Percentiles rank a stretch among this genome's conserved stretches.
These are phyloP conservation scores for Thelonectria olida DNA, from an alignment of 2,329 filamentous ascomycete species.

Conservation along the genomic window DNA sequence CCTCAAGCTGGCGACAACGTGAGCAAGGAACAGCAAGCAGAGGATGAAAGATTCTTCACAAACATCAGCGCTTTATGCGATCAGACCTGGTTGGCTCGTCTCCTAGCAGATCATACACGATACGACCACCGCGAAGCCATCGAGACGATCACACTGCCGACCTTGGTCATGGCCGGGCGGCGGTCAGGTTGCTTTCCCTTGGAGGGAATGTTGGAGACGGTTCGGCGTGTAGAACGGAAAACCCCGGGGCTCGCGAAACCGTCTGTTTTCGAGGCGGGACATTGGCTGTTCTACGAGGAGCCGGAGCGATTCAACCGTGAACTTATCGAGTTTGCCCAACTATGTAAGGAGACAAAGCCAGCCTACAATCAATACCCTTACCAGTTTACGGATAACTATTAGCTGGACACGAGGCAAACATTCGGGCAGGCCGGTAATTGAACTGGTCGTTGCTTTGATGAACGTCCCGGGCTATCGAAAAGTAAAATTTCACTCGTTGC, in stretches of 20 bases:
- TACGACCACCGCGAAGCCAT: slow-evolving; percentile 40
- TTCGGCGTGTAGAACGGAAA: slow-evolving; percentile 31
- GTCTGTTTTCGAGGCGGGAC: slow-evolving; percentile 37
- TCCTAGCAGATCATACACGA: slow-evolving; percentile 39
- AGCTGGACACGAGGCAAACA: neutral
- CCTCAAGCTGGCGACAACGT: slow-evolving; percentile 30
- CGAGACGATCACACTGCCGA: slow-evolving; percentile 36
- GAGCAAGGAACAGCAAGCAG: slow-evolving; percentile 32
- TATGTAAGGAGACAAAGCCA: slow-evolving; percentile 18
- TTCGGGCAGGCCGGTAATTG: neutral
- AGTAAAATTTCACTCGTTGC: neutral
- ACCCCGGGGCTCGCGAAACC: slow-evolving; percentile 30
- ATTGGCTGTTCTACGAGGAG: slow-evolving; percentile 42
- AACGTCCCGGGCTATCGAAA: no score
- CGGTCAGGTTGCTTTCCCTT: slow-evolving; percentile 40
- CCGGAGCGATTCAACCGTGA: slow-evolving; percentile 38
- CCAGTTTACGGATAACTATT: neutral
- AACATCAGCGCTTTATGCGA: slow-evolving; percentile 38
- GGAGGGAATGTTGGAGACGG: slow-evolving; percentile 40
- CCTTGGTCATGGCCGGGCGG: slow-evolving; percentile 38
- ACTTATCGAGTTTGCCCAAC: slow-evolving; percentile 32
- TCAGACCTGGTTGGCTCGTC: slow-evolving; percentile 38
- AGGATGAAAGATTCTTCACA: slow-evolving; percentile 38
- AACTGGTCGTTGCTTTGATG: no score
- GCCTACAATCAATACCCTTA: neutral